Evolutionary conservation across 805 yeast species (phyloP).

Genomic region (Metschnikowia rubicola): DNA sequence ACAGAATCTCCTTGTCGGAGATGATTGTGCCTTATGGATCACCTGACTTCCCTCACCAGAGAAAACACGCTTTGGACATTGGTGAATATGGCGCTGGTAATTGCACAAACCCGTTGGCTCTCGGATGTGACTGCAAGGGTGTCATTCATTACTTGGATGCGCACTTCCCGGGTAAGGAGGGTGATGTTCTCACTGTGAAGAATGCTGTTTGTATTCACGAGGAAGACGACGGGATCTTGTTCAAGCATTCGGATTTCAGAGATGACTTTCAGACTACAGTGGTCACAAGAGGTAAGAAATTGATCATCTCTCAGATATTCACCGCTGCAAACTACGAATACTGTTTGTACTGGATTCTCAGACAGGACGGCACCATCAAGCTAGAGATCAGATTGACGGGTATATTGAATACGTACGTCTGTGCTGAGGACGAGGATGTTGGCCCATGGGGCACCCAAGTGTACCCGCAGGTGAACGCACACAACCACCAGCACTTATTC

Average conservation of each 20-base stretch:
- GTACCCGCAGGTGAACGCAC: conserved; percentile 78
- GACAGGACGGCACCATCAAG: conserved; percentile 82
- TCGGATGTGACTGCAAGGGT: conserved; percentile 86
- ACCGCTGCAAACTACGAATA: conserved; percentile 87
- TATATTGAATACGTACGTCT: conserved; percentile 69
- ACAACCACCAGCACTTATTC: conserved; percentile 83
- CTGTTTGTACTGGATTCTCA: conserved; percentile 77
- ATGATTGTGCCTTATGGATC: conserved; percentile 85
- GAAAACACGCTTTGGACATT: conserved; percentile 83
- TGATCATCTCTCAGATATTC: conserved; percentile 75
- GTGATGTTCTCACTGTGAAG: conserved; percentile 67
- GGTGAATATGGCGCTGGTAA: conserved; percentile 89
- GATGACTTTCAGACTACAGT: conserved; percentile 72
- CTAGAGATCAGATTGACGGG: conserved; percentile 79
- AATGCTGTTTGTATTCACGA: conserved; percentile 83
- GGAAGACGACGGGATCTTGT: conserved; percentile 77
- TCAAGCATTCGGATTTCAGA: conserved; percentile 82
- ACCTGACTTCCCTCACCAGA: conserved; percentile 77
- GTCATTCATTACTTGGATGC: conserved; percentile 81
- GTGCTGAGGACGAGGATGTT: conserved; percentile 60
- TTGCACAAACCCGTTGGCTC: conserved; percentile 73
- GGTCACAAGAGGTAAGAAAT: conserved; percentile 70
- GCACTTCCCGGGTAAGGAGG: conserved; percentile 63
- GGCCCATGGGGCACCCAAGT: conserved; percentile 81
- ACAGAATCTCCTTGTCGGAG: conserved; percentile 72